Conservation (phyloP, 2,329 filamentous ascomycete genomes). For the Botrytis deweyae region DNA sequence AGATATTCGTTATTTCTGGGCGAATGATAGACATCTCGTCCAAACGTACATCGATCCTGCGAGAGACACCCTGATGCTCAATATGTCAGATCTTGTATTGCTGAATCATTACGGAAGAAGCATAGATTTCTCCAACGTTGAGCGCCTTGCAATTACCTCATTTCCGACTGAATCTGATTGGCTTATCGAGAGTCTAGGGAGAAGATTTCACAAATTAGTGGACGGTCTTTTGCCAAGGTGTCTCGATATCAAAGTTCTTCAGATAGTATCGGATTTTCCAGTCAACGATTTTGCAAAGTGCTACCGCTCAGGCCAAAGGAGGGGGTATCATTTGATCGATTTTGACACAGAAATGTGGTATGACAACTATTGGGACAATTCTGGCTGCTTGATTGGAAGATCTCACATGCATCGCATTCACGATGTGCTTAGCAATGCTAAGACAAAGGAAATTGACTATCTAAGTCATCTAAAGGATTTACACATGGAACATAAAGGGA, state of each 20-base stretch:
- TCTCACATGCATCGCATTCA: not conserved
- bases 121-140: not conserved
- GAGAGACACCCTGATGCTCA: constrained; percentile 6
- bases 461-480: not conserved
- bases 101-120: not conserved
- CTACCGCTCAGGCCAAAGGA: not conserved
- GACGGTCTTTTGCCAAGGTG: not conserved
- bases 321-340: not conserved
- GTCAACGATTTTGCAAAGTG: not conserved
- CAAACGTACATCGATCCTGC: not conserved
- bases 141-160: not conserved
- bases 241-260: not conserved
- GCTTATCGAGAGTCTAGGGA: accelerated
- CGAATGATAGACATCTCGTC: no score
- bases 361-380: not conserved
- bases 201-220: accelerated
- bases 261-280: not conserved
- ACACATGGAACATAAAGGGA: not conserved
- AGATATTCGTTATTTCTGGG: not conserved
- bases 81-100: not conserved
- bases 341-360: not conserved
- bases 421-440: not conserved
- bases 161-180: not conserved
- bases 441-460: not conserved
- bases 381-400: not conserved